phyloP scores from a whole-genome alignment of 2,329 filamentous ascomycete species.

The Annulohypoxylon truncatum region DNA sequence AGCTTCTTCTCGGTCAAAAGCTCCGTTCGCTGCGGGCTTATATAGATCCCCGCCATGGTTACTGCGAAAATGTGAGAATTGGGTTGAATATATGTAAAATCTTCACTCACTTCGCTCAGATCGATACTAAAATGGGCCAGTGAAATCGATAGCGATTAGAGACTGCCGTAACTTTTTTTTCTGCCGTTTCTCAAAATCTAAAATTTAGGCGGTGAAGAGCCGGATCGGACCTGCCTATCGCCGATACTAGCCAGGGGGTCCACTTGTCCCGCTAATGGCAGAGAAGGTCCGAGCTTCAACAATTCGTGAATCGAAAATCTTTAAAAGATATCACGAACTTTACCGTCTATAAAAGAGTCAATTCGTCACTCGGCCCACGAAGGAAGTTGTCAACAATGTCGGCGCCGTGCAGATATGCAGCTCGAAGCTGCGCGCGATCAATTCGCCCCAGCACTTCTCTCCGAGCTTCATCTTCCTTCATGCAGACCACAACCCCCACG shows the following conservation, averaged over 20 bases:
- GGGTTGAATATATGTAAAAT: slow-evolving; percentile 31
- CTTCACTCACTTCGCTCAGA: slow-evolving; percentile 6
- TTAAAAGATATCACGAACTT: slow-evolving; percentile 41
- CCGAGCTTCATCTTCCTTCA: slow-evolving; percentile 58
- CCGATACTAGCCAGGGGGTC: slow-evolving; percentile 12
- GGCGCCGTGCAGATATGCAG: slow-evolving; percentile 71
- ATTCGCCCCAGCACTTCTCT: slow-evolving; percentile 63
- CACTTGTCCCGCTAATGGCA: slow-evolving; percentile 1
- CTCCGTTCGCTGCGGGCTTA: slow-evolving; percentile 66
- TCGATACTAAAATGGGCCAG: background rate
- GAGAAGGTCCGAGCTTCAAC: slow-evolving; percentile 38
- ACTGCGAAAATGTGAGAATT: slow-evolving; percentile 39
- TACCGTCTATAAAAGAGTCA: slow-evolving; percentile 27
- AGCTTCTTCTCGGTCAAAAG: slow-evolving; percentile 65
- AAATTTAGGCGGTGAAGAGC: slow-evolving; percentile 47
- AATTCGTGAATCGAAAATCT: slow-evolving; percentile 44
- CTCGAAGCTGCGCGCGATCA: slow-evolving; percentile 72
- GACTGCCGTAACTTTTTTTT: slow-evolving; percentile 38
- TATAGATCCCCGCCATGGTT: slow-evolving; percentile 66
- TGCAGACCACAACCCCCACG: slow-evolving; percentile 61
- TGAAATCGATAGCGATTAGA: slow-evolving; percentile 11
- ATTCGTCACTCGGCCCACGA: slow-evolving; percentile 36
- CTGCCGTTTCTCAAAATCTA: slow-evolving; percentile 37
- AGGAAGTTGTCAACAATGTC: slow-evolving; percentile 62
- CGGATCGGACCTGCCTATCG: slow-evolving; percentile 25